A percentile compares a stretch with the other conserved stretches of the same genome.
phyloP scores from a whole-genome alignment of 2,329 filamentous ascomycete species.

The Colletotrichum scovillei region DNA sequence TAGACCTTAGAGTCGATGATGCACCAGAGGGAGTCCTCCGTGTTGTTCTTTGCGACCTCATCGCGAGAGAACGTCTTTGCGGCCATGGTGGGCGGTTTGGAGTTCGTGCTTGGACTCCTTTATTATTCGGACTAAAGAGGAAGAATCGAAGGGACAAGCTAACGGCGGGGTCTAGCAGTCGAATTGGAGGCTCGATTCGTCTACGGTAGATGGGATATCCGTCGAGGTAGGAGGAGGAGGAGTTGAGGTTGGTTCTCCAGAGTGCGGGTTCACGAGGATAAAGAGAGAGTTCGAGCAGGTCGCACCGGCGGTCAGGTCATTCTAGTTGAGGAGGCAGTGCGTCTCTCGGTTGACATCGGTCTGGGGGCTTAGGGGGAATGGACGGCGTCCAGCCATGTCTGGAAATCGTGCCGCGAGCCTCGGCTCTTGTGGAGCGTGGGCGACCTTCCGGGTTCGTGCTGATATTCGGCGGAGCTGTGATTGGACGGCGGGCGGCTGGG shows the following conservation, averaged over 20 bases:
- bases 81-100: slow-evolving; percentile 43
- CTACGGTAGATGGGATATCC: neutral
- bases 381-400: slow-evolving; percentile 20
- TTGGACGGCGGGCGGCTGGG: slow-evolving; percentile 21
- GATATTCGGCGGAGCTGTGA: slow-evolving; percentile 30
- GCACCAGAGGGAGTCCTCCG: slow-evolving; percentile 81
- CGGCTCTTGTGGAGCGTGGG: slow-evolving; percentile 30
- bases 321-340: neutral
- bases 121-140: neutral
- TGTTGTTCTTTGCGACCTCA: slow-evolving; percentile 81
- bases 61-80: slow-evolving; percentile 66
- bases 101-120: neutral
- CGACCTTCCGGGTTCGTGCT: slow-evolving; percentile 26
- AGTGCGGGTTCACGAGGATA: neutral
- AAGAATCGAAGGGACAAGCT: neutral
- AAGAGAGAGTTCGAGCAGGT: neutral
- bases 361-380: slow-evolving; percentile 9
- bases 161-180: neutral
- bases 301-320: neutral
- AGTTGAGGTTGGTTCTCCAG: neutral
- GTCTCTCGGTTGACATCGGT: slow-evolving; percentile 29
- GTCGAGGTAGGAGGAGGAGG: neutral
- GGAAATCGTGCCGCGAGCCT: slow-evolving; percentile 29
- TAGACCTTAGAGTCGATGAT: slow-evolving; percentile 90
- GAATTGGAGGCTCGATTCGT: neutral